Evolutionary conservation across 2,329 filamentous ascomycete genomes (phyloP), one percentile per base, ranked within the genome.

Genomic region (Leptographium lundbergii): DNA sequence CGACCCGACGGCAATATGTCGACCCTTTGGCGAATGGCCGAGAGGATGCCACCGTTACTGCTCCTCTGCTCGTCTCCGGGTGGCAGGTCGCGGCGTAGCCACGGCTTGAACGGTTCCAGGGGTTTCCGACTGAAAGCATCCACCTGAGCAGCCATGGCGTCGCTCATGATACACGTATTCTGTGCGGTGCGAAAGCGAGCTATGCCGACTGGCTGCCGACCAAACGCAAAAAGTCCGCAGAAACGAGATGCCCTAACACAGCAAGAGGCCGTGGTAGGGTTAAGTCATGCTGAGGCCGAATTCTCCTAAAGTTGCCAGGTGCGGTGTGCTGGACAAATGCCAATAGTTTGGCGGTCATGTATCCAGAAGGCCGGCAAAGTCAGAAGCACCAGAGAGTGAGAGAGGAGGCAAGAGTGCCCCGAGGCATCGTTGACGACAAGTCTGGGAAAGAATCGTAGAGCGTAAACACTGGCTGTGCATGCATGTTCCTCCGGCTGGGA

Each of bases 131-230:
- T 61, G 42, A 65, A 51, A 34, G 66, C 52, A 42, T 67, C 67
- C 39, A 69, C 58, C 54, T 68, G 67, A 22, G 69, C 56, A 51
- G 65, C 66, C 68, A 70, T 69, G 45, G 63, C 59, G 47, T 56
- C 55, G 47, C 10, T 27, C 52, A 45, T 54, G 14, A 17, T 24
- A 24, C 45, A 24, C 22, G 47, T 24, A 11, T 25, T 25, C 48
- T 17, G 48, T n/a, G 25, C 24, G 25, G 25, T 48, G 55, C 34
- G 19, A 24, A 27, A 5, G 27, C 51, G 24, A 32, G 27, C 13
- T n/a, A n/a, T n/a, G 14, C n/a, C 24, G 6, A 32, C n/a, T 19
- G 6, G 13, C 32, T 17, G 42, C 13, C 47, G 24, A 17, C 13
- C 48, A 45, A 22, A 22, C 2, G 42, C n/a, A 47, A 50, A 24